Conservation (phyloP, 2,329 filamentous ascomycete genomes). For the Rhytidhysteron rufulum region DNA sequence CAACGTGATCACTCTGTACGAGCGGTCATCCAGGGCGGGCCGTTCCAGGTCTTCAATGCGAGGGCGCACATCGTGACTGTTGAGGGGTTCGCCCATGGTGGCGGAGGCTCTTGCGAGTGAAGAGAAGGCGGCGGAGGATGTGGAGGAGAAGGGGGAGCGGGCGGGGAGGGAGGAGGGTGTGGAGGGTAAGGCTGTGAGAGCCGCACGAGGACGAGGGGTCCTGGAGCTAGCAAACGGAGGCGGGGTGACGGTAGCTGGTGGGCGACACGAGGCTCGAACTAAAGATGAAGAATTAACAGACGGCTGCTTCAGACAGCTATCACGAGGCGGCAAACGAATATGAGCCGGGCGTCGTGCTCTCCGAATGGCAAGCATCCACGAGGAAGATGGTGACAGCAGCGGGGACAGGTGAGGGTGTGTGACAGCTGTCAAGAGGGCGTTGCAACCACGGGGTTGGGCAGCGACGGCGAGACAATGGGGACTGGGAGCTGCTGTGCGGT, state of each 20-base stretch:
- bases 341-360: too few relatives aligned
- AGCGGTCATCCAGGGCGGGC: slow-evolving; percentile 77
- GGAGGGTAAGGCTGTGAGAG: background rate
- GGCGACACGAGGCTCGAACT: background rate
- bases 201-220: background rate
- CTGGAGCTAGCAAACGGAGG: too few relatives aligned
- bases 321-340: too few relatives aligned
- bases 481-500: too few relatives aligned
- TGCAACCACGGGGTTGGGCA: too few relatives aligned
- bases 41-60: slow-evolving; percentile 68
- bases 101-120: slow-evolving; percentile 1
- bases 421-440: too few relatives aligned
- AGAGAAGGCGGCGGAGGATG: slow-evolving; percentile 8
- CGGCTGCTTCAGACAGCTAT: too few relatives aligned
- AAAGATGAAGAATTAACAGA: background rate
- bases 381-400: too few relatives aligned
- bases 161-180: background rate
- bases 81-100: slow-evolving; percentile 28
- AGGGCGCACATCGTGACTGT: slow-evolving; percentile 21
- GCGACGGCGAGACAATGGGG: too few relatives aligned
- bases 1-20: slow-evolving; percentile 82
- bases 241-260: background rate
- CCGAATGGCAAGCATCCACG: too few relatives aligned
- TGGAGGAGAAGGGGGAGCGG: too few relatives aligned
- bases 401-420: too few relatives aligned